A percentile compares a stretch with the other conserved stretches of the same genome.
phyloP scores from a whole-genome alignment of 441 rosid genomes.

The Adansonia madagascariensis region DNA sequence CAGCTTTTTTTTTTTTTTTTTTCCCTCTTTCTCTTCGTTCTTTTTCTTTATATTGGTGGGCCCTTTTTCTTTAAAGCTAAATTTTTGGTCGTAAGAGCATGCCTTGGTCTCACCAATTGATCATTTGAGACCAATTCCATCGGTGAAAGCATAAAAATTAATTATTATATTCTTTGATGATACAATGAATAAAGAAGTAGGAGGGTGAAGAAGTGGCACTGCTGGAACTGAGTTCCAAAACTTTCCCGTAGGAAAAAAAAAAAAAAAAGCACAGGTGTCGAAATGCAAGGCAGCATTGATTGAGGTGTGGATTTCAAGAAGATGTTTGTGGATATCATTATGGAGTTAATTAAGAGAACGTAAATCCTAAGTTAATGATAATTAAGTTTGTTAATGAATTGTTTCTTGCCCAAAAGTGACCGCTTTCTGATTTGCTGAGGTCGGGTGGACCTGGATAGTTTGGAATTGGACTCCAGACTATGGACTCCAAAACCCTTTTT shows the following conservation, averaged over 20 bases:
- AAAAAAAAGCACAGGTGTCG: no score
- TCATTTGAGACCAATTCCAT: no score
- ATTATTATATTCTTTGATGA: no score
- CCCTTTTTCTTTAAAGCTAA: constrained; percentile 29
- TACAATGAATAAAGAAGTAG: neutral
- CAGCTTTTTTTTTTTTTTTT: neutral
- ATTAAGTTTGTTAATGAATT: constrained; percentile 21
- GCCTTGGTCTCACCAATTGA: no score
- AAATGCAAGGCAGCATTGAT: no score
- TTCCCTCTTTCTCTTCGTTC: no score
- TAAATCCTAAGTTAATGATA: constrained; percentile 24
- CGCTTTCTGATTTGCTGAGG: constrained; percentile 14
- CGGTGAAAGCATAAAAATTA: no score
- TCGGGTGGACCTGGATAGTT: no score
- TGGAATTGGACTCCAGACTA: constrained; percentile 6
- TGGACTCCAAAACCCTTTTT: neutral
- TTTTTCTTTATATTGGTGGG: constrained; percentile 10
- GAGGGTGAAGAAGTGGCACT: no score
- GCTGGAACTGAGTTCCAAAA: no score
- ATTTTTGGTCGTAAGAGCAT: constrained; percentile 34
- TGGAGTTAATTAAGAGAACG: neutral
- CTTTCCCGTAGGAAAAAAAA: no score
- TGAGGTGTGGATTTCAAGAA: neutral
- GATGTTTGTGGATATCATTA: neutral
- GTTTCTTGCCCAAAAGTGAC: neutral